phyloP scores from a whole-genome alignment of 371 early-diverging fungal species.

The Fennellomyces sp. region DNA sequence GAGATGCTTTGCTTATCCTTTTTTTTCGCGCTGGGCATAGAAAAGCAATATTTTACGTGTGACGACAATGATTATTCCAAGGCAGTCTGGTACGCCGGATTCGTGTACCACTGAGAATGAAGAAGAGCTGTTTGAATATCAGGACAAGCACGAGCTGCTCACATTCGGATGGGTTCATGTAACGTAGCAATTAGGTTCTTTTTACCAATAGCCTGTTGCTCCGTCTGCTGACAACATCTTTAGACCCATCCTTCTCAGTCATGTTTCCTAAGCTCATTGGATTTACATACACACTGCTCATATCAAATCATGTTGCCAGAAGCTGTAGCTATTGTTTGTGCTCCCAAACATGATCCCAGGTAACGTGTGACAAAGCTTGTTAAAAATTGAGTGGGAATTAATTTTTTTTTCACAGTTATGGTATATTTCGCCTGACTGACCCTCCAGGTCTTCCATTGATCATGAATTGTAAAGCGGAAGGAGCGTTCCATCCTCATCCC shows the following conservation, averaged over 20 bases:
- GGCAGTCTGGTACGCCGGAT: conserved; percentile 87
- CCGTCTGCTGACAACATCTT: not conserved
- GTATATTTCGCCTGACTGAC: conserved; percentile 88
- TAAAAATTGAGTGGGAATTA: not conserved
- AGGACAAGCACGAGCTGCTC: conserved; percentile 75
- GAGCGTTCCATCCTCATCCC: conserved; percentile 87
- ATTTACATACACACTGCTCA: conserved; percentile 91
- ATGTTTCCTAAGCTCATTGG: conserved; percentile 91
- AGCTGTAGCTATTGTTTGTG: conserved; percentile 92
- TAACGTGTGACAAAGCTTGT: conserved; percentile 34
- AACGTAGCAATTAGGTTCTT: conserved; percentile 15
- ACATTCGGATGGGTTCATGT: conserved; percentile 94
- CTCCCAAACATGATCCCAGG: conserved; percentile 77
- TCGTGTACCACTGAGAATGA: conserved; percentile 88
- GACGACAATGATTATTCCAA: conserved; percentile 87
- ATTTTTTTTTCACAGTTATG: conserved; percentile 51
- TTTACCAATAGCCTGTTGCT: not conserved
- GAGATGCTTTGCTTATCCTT: not conserved
- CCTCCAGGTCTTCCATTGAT: conserved; percentile 87
- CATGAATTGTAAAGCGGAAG: conserved; percentile 67
- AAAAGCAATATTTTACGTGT: conserved; percentile 69
- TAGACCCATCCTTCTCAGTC: conserved; percentile 93
- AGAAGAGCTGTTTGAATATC: conserved; percentile 82
- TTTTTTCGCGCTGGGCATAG: conserved; percentile 23
- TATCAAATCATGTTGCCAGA: conserved; percentile 94